These are phyloP conservation scores for Lolium multiflorum DNA, from an alignment of 176 grass and related monocot species.

Conservation along the genomic window DNA sequence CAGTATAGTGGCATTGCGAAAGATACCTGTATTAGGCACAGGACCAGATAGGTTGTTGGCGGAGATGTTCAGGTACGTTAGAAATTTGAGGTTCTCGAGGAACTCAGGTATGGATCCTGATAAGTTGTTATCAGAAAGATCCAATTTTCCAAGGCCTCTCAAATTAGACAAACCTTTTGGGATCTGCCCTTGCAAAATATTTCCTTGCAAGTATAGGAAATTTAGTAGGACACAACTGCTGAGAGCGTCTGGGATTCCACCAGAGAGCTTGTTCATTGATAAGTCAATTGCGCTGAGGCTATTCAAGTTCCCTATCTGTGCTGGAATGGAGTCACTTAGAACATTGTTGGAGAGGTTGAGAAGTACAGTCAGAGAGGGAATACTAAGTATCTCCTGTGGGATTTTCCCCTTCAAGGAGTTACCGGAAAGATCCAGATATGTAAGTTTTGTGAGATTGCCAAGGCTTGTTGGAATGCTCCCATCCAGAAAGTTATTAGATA, in stretches of 20 bases:
- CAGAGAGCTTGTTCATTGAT: conserved; percentile 39
- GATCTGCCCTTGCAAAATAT: conserved; percentile 22
- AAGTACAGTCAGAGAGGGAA: conserved; percentile 17
- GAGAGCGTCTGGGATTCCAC: conserved; percentile 26
- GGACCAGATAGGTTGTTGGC: conserved; percentile 38
- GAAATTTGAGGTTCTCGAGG: background rate
- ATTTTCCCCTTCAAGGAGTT: conserved; percentile 35
- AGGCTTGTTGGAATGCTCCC: conserved; percentile 20
- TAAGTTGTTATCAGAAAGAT: conserved; percentile 38
- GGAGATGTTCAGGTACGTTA: conserved; percentile 38
- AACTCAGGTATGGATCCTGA: conserved; percentile 29
- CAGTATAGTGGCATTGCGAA: conserved; percentile 12
- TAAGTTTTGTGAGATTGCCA: conserved; percentile 17
- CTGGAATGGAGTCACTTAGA: conserved; percentile 5
- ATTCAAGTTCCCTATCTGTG: conserved; percentile 39
- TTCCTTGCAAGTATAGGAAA: conserved; percentile 21
- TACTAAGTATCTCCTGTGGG: conserved; percentile 33
- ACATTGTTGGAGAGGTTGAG: conserved; percentile 38
- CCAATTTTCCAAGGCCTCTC: conserved; percentile 3
- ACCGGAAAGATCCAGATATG: conserved; percentile 17
- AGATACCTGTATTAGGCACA: conserved; percentile 33
- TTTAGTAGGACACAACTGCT: background rate
- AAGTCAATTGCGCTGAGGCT: background rate
- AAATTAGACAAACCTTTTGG: background rate
- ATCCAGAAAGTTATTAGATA: conserved; percentile 26